phyloP scores from a whole-genome alignment of 345 rosid genomes.

The Stellera chamaejasme region DNA sequence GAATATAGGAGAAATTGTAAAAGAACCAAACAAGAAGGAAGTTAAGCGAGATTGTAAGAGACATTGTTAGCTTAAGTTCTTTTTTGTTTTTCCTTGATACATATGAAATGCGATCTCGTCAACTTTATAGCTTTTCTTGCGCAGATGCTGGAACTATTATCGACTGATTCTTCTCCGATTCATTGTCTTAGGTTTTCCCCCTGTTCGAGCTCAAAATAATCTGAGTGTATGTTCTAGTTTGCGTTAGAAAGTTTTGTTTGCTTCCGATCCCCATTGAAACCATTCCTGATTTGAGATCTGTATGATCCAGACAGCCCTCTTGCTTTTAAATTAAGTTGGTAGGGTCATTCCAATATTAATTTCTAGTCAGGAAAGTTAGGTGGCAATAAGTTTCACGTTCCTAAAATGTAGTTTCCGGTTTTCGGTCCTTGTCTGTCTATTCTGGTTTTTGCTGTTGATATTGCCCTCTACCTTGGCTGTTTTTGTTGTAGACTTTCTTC shows the following conservation, averaged over 20 bases:
- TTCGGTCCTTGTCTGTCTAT: not conserved
- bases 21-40: not conserved
- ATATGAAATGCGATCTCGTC: too few species aligned
- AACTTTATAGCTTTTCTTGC: not conserved
- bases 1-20: not conserved
- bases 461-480: not conserved
- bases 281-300: too few species aligned
- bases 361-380: too few species aligned
- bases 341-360: too few species aligned
- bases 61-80: not conserved
- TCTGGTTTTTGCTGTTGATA: not conserved
- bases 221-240: not conserved
- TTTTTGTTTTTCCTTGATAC: not conserved
- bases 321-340: too few species aligned
- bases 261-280: too few species aligned
- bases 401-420: not conserved
- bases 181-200: too few species aligned
- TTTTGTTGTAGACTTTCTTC: constrained; percentile 40
- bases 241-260: not conserved
- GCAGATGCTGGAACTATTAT: not conserved
- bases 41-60: not conserved
- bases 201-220: not conserved
- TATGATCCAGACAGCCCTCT: too few species aligned
- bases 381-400: not conserved
- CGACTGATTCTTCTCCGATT: too few species aligned